Evolutionary conservation across 2,329 filamentous ascomycete species (phyloP), one percentile per base, ranked within the genome.

Genomic region (Hypoxylon sp.): DNA sequence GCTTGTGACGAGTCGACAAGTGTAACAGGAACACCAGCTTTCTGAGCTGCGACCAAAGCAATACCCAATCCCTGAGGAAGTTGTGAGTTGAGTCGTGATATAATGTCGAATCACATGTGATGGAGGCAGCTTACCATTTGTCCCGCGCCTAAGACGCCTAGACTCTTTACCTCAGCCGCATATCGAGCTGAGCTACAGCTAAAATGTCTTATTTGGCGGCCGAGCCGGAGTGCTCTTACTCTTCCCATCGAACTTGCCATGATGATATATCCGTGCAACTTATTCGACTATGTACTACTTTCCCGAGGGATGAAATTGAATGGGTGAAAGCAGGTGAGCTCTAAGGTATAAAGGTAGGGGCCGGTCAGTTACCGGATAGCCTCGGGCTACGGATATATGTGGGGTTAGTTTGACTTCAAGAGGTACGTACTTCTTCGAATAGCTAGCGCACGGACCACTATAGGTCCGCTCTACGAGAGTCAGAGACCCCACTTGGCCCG

Each of bases 101-200:
- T 38, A 49, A 59, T 41, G 2, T 48, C 23, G 59, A 50, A 71
- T 82, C 78, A 80, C 80, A 81, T 83, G 80, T 71, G 63, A 75
- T 74, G 46, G 14, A 59, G 36, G 36, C 25, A 48, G 60, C 85
- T 77, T 81, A 97, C 94, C 94, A 98, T 98, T 80, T 98, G 96
- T 28, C 96, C 96, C 58, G 95, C 94, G 72, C 96, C 96, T 76
- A 99, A 86, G 53, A 99, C 95, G 76, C 95, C 96, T 45, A 99
- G 83, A 72, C 88, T 91, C 83, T 94, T 97, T 68, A 99, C 90
- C 76, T 94, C 89, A 61, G 90, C 89, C 67, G 88, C 89, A 74
- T 83, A 77, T 46, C 86, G 84, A 49, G 84, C 82, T 48, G 89
- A 80, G 41, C 87, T 89, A 34, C 89, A 90, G 83, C 91, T 94